Evolutionary conservation across 2,329 filamentous ascomycete genomes (phyloP).

Genomic region (Talaromyces albobiverticillius): DNA sequence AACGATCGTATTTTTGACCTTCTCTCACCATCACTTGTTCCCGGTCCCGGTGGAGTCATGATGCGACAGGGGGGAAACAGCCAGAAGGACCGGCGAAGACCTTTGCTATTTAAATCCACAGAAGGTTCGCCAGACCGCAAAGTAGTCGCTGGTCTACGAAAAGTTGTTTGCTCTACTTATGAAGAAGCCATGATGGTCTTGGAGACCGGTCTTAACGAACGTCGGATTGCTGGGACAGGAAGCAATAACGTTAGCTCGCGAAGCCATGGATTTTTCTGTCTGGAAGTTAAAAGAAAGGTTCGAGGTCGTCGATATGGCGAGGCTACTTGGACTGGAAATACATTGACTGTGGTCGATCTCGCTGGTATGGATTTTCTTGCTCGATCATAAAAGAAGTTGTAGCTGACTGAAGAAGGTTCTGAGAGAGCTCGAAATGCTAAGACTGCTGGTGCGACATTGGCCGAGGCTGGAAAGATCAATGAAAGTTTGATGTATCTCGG

Average conservation of each 20-base stretch:
- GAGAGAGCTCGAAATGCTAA: slow-evolving; percentile 91
- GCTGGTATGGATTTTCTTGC: slow-evolving; percentile 56
- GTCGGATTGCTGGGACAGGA: slow-evolving; percentile 83
- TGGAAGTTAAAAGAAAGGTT: slow-evolving; percentile 84
- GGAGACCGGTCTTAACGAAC: slow-evolving; percentile 82
- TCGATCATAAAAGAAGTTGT: background rate
- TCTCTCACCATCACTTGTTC: slow-evolving; percentile 56
- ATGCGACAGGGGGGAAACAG: slow-evolving; percentile 46
- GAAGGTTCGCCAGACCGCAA: slow-evolving; percentile 88
- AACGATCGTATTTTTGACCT: slow-evolving; percentile 98
- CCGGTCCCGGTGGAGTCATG: slow-evolving; percentile 39
- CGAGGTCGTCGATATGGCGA: slow-evolving; percentile 50
- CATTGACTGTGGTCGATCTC: slow-evolving; percentile 84
- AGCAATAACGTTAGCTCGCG: slow-evolving; percentile 90
- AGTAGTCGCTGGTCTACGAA: slow-evolving; percentile 85
- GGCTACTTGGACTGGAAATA: slow-evolving; percentile 69
- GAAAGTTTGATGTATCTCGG: slow-evolving; percentile 97
- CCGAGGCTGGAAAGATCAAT: slow-evolving; percentile 97
- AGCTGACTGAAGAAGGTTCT: slow-evolving; percentile 52
- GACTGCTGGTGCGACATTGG: slow-evolving; percentile 86
- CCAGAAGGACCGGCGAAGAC: slow-evolving; percentile 70
- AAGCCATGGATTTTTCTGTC: slow-evolving; percentile 93
- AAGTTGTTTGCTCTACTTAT: slow-evolving; percentile 79
- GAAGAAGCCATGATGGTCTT: slow-evolving; percentile 85
- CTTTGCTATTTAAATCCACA: slow-evolving; percentile 87